A percentile compares a stretch with the other conserved stretches of the same genome.
phyloP scores from a whole-genome alignment of 352 stramenopile genomes.

The Phytophthora uliginosa region DNA sequence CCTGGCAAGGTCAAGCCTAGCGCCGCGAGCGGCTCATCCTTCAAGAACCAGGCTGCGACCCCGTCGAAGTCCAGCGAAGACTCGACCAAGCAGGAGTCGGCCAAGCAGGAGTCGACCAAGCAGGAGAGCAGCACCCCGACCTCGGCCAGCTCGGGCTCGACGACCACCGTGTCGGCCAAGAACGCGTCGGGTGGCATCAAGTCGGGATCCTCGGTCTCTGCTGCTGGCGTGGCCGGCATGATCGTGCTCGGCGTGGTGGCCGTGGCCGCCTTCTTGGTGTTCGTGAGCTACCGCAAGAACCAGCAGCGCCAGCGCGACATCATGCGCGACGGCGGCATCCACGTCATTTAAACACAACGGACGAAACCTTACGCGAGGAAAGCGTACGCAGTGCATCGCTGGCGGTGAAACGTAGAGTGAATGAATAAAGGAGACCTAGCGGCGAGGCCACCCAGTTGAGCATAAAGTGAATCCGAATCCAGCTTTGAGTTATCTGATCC shows the following conservation, averaged over 20 bases:
- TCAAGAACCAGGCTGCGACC: conserved; percentile 38
- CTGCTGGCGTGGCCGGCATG: conserved; percentile 59
- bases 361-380: conserved; percentile 19
- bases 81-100: conserved; percentile 16
- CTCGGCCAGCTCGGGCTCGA: conserved; percentile 9
- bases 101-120: conserved; percentile 19
- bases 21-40: conserved; percentile 40
- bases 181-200: conserved; percentile 45
- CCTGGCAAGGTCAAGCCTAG: conserved; percentile 46
- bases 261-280: conserved; percentile 62
- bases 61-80: conserved; percentile 13
- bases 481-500: conserved; percentile 22
- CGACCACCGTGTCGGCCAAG: conserved; percentile 47
- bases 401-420: conserved; percentile 10
- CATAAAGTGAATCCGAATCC: conserved; percentile 32
- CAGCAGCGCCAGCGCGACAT: conserved; percentile 79
- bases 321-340: conserved; percentile 64
- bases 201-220: conserved; percentile 36
- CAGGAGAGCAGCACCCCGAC: conserved; percentile 11
- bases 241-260: conserved; percentile 70
- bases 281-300: conserved; percentile 84
- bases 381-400: conserved; percentile 16
- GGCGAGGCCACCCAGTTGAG: conserved; percentile 15
- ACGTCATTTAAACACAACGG: conserved; percentile 40
- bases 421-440: conserved; percentile 1